Evolutionary conservation across 345 rosid genomes (phyloP), one percentile per base, ranked within the genome.

Genomic region (Gossypium mustelinum): DNA sequence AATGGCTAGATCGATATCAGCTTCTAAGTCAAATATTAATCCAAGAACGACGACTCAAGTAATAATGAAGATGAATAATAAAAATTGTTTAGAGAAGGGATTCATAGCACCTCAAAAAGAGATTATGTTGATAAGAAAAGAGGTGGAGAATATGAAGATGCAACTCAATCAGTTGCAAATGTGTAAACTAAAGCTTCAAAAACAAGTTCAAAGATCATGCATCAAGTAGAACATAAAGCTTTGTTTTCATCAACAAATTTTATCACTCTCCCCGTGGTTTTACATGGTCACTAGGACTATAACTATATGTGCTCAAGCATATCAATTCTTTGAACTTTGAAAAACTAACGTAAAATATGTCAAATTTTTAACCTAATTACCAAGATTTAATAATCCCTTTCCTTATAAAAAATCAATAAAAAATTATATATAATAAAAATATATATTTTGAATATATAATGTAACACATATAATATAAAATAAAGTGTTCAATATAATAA

Each of bases 141-240:
- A 87, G 64, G 90, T 89, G 16, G 85, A 85, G 52, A 48, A 12
- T 9, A 82, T 89, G 85, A 86, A 87, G 78, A 18, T 68, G 85
- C 87, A 87, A 56, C 82, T 89, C 27, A 80, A 79, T 72, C 75
- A 82, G 45, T 25, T 86, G 84, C 82, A 87, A 63, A 75, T 70
- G 84, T 87, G 90, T 60, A 87, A 76, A 77, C 25, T 73, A 66
- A 55, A 87, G 82, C 79, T 89, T 56, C 89, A 81, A 70, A 81
- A 73, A 58, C 89, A 82, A 76, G 78, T 70, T 16, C 74, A 73
- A 81, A 75, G 76, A 74, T 66, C 70, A 20, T 81, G 78, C 67
- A 3, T 34, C 39, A 56, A 25, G 8, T 81, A 63, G 63, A 68
- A 63, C 7, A 55, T 10, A 20, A 8, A 48, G n/a, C 47, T 70